Evolutionary conservation across 164 flowering plant genomes (phyloP).

Genomic region (Platanus orientalis): DNA sequence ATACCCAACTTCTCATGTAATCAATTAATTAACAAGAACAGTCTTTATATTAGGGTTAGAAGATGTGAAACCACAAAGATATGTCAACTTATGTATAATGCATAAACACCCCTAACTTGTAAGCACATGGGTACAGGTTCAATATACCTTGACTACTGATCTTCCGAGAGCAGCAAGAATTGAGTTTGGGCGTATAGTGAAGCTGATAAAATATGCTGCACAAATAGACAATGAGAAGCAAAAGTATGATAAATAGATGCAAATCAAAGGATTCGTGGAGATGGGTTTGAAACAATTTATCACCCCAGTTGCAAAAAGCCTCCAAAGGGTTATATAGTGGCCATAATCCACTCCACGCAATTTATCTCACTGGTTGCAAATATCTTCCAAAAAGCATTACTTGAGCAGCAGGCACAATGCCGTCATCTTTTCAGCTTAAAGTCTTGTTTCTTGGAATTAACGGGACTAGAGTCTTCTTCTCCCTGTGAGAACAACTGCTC

Average conservation of each 20-base stretch:
- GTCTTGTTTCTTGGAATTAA: slow-evolving; percentile 32
- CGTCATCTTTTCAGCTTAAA: slow-evolving; percentile 64
- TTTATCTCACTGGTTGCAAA: slow-evolving; percentile 52
- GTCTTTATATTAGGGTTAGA: background rate
- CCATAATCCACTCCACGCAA: slow-evolving; percentile 88
- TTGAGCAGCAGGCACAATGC: slow-evolving; percentile 47
- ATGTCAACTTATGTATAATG: too few species aligned
- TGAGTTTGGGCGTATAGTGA: slow-evolving; percentile 73
- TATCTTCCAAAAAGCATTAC: slow-evolving; percentile 66
- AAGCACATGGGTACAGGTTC: slow-evolving; percentile 27
- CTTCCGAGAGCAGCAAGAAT: slow-evolving; percentile 42
- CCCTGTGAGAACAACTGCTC: slow-evolving; percentile 46
- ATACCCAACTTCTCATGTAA: slow-evolving; percentile 27
- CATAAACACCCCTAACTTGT: too few species aligned
- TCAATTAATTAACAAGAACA: slow-evolving; percentile 38
- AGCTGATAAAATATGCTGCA: slow-evolving; percentile 78
- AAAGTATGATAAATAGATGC: background rate
- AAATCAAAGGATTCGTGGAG: background rate
- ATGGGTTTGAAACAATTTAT: background rate
- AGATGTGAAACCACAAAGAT: slow-evolving; percentile 48
- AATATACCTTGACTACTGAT: slow-evolving; percentile 52
- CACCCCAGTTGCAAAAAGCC: slow-evolving; percentile 71
- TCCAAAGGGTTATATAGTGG: slow-evolving; percentile 65
- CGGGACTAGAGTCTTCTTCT: slow-evolving; percentile 37
- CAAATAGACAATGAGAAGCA: slow-evolving; percentile 5